Conservation (phyloP, 179 eudicot genomes). For the Amaranthus tricolor region DNA sequence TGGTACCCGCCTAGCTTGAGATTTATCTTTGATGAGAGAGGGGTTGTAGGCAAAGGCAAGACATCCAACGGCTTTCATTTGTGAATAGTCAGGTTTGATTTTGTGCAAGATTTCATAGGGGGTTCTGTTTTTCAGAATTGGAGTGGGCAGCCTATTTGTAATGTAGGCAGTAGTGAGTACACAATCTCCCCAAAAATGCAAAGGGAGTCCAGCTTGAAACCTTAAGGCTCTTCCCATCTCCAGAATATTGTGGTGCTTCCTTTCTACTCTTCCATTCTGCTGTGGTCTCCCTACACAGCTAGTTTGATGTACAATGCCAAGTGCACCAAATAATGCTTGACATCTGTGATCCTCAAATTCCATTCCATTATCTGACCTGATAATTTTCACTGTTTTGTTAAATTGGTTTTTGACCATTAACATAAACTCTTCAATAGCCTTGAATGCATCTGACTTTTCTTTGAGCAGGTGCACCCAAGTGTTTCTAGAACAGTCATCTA, state of each 20-base stretch:
- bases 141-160: neutral
- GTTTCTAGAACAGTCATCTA: no score
- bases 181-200: neutral
- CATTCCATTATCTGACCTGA: neutral
- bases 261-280: neutral
- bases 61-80: neutral
- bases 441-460: neutral
- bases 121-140: neutral
- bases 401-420: neutral
- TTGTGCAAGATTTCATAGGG: neutral
- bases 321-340: neutral
- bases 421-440: neutral
- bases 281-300: neutral
- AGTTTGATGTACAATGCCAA: neutral
- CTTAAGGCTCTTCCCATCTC: neutral
- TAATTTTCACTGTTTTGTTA: neutral
- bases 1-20: neutral
- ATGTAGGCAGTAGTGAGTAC: neutral
- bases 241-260: neutral
- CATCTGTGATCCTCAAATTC: neutral
- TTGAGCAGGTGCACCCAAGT: no score
- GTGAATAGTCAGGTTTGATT: neutral
- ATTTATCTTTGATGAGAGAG: neutral
- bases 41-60: neutral
- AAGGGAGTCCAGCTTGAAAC: neutral